phyloP scores from a whole-genome alignment of 768 basidiomycete genomes.

The Steccherinum ochraceum region DNA sequence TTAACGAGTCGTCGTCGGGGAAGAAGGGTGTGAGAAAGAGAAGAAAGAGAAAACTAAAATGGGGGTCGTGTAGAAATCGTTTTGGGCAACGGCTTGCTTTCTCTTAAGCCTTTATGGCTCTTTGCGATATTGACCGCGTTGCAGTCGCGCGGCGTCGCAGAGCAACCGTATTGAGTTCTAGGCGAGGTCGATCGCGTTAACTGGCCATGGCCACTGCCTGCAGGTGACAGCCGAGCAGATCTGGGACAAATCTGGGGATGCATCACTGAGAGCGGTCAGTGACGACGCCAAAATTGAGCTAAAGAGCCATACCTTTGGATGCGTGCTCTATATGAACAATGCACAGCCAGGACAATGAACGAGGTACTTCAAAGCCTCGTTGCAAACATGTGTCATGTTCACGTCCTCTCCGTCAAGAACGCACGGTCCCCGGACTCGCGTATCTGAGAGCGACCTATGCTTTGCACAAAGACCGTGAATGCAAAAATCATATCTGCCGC shows the following conservation, averaged over 20 bases:
- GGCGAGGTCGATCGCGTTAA: too few relatives aligned
- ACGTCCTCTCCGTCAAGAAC: neutral
- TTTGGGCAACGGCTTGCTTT: too few relatives aligned
- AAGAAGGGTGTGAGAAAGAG: neutral
- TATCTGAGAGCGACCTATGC: too few relatives aligned
- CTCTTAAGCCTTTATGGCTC: neutral
- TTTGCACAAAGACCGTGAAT: too few relatives aligned
- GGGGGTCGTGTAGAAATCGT: neutral
- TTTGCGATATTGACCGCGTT: neutral
- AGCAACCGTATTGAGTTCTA: neutral
- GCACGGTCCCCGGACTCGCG: too few relatives aligned
- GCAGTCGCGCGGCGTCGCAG: neutral
- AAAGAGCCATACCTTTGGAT: neutral
- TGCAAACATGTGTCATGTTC: neutral
- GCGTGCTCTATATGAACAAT: neutral
- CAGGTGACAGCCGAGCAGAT: neutral
- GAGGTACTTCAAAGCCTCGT: neutral
- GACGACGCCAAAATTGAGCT: neutral
- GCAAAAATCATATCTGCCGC: too few relatives aligned
- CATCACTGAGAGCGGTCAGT: neutral
- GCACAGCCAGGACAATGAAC: neutral
- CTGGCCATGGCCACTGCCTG: too few relatives aligned
- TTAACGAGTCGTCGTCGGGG: neutral
- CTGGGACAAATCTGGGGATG: neutral
- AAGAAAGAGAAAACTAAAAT: slow-evolving; percentile 1